These are phyloP conservation scores for Talaromyces sp. DNA, from an alignment of 2,329 filamentous ascomycete species.

Conservation along the genomic window DNA sequence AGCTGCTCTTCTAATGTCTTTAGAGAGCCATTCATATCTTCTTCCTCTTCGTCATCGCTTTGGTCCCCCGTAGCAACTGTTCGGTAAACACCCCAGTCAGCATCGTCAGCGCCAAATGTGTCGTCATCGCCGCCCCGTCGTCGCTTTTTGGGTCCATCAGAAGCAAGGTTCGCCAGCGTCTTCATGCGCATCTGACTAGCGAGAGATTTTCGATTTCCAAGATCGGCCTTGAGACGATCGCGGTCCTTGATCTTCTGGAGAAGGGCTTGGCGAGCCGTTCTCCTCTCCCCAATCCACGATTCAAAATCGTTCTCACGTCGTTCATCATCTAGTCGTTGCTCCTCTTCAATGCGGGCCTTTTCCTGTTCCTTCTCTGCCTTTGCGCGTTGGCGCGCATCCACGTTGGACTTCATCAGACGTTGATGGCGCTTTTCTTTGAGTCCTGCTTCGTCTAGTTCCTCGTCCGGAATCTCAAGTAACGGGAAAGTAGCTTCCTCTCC, in stretches of 20 bases:
- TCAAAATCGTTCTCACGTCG: slow-evolving; percentile 79
- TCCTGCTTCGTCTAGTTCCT: slow-evolving; percentile 84
- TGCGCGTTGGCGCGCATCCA: slow-evolving; percentile 87
- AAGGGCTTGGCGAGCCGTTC: slow-evolving; percentile 66
- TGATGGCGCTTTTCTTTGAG: slow-evolving; percentile 92
- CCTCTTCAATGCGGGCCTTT: slow-evolving; percentile 76
- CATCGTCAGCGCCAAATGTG: slow-evolving; percentile 93
- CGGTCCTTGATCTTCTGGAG: slow-evolving; percentile 86
- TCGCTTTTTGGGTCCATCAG: slow-evolving; percentile 80
- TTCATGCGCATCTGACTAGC: slow-evolving; percentile 98
- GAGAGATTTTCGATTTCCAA: slow-evolving; percentile 93
- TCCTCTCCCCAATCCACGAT: slow-evolving; percentile 78
- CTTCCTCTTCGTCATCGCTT: slow-evolving; percentile 86
- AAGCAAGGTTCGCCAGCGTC: slow-evolving; percentile 89
- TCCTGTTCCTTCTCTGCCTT: slow-evolving; percentile 95
- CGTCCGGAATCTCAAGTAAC: slow-evolving; percentile 82
- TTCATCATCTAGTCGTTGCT: slow-evolving; percentile 78
- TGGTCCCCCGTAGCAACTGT: slow-evolving; percentile 77
- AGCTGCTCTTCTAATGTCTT: slow-evolving; percentile 78
- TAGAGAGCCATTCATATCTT: slow-evolving; percentile 72
- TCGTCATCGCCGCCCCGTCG: slow-evolving; percentile 89
- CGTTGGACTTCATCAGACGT: slow-evolving; percentile 86
- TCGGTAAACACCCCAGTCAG: slow-evolving; percentile 96
- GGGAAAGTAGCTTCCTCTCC: slow-evolving; percentile 77
- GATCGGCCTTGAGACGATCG: slow-evolving; percentile 85